Evolutionary conservation across 2,329 filamentous ascomycete species (phyloP), one percentile per base, ranked within the genome.

Genomic region (Colletotrichum agaves): DNA sequence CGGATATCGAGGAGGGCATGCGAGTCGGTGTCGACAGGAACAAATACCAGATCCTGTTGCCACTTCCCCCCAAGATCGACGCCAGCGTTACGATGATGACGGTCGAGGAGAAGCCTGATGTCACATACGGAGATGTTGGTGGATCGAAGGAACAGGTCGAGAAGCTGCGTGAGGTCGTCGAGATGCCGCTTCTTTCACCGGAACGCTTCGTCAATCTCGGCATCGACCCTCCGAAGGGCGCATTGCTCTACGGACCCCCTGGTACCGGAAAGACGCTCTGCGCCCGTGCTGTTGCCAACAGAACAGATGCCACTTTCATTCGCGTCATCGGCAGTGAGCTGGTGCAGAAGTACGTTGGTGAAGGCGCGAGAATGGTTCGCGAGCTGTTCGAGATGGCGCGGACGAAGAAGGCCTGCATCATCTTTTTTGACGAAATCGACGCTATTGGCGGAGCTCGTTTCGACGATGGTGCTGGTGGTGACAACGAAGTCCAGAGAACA

Each of bases 61-160:
- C 96, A 39, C 84, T 99, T 61, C 96, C 96, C 47, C 96, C 96
- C 39, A 99, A 98, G 87, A 99, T 99, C 83, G 96, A 99, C 77
- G 95, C 96, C 61, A 97, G 93, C 74, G 96, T 99, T 73, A 99
- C 96, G 43, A 99, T 99, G 96, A 99, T 99, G 96, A 98, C 96
- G 57, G 96, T 99, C 71, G 96, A 99, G 84, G 96, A 99, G 84
- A 99, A 99, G 86, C 96, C 96, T 15, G 96, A 99, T 79, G 96
- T 99, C 70, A 99, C 96, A 70, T 99, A 99, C 75, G 96, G 96
- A 74, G 96, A 99, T 84, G 95, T 99, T 44, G 96, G 96, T 82
- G 96, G 96, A 63, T 98, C 94, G 88, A 99, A 99, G 83, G 96
- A 99, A 82, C 96, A 99, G 82, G 97, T 99, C 44, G 96, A 99